Evolutionary conservation across 345 rosid genomes (phyloP), one percentile per base, ranked within the genome.

Genomic region (Mangifera indica): DNA sequence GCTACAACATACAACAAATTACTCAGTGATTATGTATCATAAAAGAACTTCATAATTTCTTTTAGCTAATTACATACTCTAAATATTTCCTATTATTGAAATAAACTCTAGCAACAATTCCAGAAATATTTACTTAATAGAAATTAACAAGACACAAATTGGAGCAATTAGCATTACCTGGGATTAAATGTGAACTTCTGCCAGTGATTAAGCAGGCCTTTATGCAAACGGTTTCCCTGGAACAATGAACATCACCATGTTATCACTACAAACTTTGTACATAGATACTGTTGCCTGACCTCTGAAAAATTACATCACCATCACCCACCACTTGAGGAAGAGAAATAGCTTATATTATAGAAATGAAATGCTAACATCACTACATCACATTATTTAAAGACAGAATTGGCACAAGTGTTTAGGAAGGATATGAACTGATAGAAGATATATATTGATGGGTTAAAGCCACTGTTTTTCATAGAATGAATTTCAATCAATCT

Each of bases 111-210:
- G 34, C 29, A 42, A 40, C n/a, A 10, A 10, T 72, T 72, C 49
- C 37, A 34, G 13, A 13, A 49, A 32, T 34, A 3, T 34, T 71
- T 60, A 52, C 29, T 67, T 34, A 62, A 62, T 3, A 52, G 51
- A 37, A 37, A 12, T 18, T 55, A 60, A 51, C 42, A 52, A 52
- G 45, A 22, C 45, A 70, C 42, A 7, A 26, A 72, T 5, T 54
- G 1, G 62, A 20, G 44, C 62, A 58, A 81, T 75, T 26, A 55
- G 10, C 73, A 67, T 83, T 82, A 91, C 98, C 99, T 95, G 72
- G 97, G 97, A 84, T 92, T 95, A 85, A 92, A 89, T 34, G 94
- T 89, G 85, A 92, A 93, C 82, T 89, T 95, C 85, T 92, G 94
- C 98, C 98, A 89, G 82, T 92, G 98, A 81, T 79, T 92, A 80